Evolutionary conservation across 257 asterid genomes (phyloP), one percentile per base, ranked within the genome.

Genomic region (Gentiana straminea): DNA sequence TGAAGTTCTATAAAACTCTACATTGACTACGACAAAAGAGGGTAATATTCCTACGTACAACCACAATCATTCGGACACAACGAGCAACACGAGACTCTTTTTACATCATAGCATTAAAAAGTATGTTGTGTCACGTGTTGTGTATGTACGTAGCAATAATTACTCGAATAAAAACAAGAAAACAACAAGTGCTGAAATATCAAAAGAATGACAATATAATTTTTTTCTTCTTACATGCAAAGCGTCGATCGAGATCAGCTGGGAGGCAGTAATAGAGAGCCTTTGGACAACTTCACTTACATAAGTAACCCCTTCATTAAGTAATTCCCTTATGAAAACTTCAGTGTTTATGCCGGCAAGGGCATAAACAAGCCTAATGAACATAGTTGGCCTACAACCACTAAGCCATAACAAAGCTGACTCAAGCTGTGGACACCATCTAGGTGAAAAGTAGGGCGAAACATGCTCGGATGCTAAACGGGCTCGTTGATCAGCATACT

Each of bases 361-460:
- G 0, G 66, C 61, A 61, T 73, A 69, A 0, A 81, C 43, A 1
- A 78, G 81, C 4, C 79, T 65, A n/a, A 75, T 45, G 61, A 33
- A 67, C 9, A 68, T 47, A n/a, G 77, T 66, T 1, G 84, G 79
- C 49, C 74, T 43, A 60, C 82, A 75, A 0, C 77, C 77, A 7
- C 66, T 76, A 12, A 72, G 41, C 77, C 82, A 75, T 47, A 75
- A 33, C 52, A 54, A 52, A 13, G 79, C 70, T 46, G 58, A 49
- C 54, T 79, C 83, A 0, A 73, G 52, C 1, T 71, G 33, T 7
- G 75, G 53, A 63, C 81, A 73, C 83, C 78, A 78, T 0, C 67
- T 0, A 0, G 86, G 79, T 1, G 71, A 55, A 33, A 81, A 48
- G 10, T 57, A 71, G 0, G 68, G 62, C 1, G 74, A 54, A 1